These are phyloP conservation scores for Stylosanthes scabra DNA, from an alignment of 331 rosid species.

Conservation along the genomic window DNA sequence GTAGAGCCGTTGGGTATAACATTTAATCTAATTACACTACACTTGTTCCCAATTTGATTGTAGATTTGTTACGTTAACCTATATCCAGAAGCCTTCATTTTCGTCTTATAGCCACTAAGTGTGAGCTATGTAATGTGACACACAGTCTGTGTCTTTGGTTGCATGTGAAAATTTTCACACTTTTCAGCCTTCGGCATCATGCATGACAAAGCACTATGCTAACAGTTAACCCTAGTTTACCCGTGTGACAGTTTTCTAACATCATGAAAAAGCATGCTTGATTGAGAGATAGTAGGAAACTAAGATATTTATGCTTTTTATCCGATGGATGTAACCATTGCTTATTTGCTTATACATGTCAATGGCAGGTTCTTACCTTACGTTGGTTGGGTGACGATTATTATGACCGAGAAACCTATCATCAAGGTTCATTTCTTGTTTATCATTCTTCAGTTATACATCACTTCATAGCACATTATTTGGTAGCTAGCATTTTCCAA, in stretches of 20 bases:
- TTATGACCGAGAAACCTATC: slow-evolving; percentile 90
- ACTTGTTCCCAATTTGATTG: no score
- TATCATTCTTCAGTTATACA: not conserved
- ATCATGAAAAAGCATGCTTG: not conserved
- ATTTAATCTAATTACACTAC: not conserved
- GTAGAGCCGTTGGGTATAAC: slow-evolving; percentile 85
- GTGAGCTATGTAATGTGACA: not conserved
- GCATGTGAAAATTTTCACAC: not conserved
- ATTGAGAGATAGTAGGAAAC: not conserved
- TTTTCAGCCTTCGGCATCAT: not conserved
- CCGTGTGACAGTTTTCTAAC: not conserved
- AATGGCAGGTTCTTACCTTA: slow-evolving; percentile 81
- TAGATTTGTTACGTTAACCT: not conserved
- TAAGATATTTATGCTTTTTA: not conserved
- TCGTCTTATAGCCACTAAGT: not conserved
- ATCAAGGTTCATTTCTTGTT: slow-evolving; percentile 66
- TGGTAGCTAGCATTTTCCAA: not conserved
- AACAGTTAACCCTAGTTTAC: slow-evolving; percentile 1
- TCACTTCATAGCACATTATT: not conserved
- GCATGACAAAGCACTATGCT: not conserved
- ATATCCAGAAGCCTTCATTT: slow-evolving; percentile 35
- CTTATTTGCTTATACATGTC: slow-evolving; percentile 24
- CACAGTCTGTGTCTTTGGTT: not conserved
- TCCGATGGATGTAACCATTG: not conserved
- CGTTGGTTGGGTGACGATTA: slow-evolving; percentile 88